Evolutionary conservation across 441 rosid species (phyloP), one percentile per base, ranked within the genome.

Genomic region (Pelargonium cotyledonis): DNA sequence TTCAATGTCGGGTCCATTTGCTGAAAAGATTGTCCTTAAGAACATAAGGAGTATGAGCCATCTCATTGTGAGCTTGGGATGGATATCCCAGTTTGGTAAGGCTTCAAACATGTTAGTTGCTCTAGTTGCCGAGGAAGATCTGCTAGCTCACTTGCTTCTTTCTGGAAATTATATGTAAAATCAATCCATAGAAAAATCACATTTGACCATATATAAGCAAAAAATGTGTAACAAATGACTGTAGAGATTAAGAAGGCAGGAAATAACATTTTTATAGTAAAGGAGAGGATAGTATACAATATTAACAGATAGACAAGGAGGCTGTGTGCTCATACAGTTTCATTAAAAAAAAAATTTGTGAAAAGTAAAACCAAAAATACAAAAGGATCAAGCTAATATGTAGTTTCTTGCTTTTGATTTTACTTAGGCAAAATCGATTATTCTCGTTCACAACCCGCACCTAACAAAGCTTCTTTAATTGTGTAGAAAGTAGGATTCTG

Each of bases 1-100:
- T 88, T 94, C 92, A 18, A 88, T 66, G 75, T 89, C 92, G 57
- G 96, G 88, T 44, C 74, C 81, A 57, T 68, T 79, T 73, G 89
- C 70, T 70, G 96, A 76, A 78, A 65, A 77, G 70, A 75, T 73
- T 73, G 72, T 47, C 41, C 73, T 72, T 68, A 84, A 35, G 49
- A 80, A 74, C 70, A 80, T 65, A 58, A 89, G 67, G 63, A 80
- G 65, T 23, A 79, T 49, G 69, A 88, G 76, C 66, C 82, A 83
- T 66, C 55, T 76, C 63, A 80, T 57, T 67, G 81, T 21, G 65
- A 81, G 43, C 64, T 72, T 77, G 15, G 70, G 69, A 67, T 70
- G 75, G 46, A 66, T n/a, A 47, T 65, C 72, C 80, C 78, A 60
- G 63, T 65, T 75, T 70, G 70, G 73, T 62, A 77, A 78, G 44